Base-by-base conservation (phyloP, 2,329 filamentous ascomycete species). In the Fusarium setosum region DNA sequence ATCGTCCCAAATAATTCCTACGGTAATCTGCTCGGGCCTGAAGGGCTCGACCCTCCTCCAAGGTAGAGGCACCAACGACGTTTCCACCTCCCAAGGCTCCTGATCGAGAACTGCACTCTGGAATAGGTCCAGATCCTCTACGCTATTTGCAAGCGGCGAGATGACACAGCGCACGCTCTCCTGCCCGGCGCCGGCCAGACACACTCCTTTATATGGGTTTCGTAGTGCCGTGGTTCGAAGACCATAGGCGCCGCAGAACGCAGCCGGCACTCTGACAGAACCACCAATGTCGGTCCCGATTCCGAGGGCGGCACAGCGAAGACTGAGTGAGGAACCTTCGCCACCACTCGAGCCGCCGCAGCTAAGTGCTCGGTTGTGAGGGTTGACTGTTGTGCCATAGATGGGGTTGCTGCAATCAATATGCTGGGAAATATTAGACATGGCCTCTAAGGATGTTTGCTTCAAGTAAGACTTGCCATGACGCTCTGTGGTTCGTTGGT, bases 401-500 rank as follows among this genome's bases (percentile, higher is more conserved):
- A 81, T 77, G 53, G 80, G 79, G 58, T 81, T 81, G 47, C 71
- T 61, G 48, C 72, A 74, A 40, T 72, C 71, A 1, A 72, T 56
- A 32, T 72, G 71, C 69, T 71, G 11, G 4, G 11, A 11, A 29
- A 29, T 9, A 29, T 29, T 29, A 29, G 26, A 7, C 11, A 29
- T 29, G 11, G 26, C 8, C 8, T 29, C 11, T 29, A 29, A 29
- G 8, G n/a, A 42, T 23, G 18, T 5, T 48, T 21, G 29, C 24
- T n/a, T 34, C 3, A 15, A 12, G 10, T 34, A 6, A 15, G 32
- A 13, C 32, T 34, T 34, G 15, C 32, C 32, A 34, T 34, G 32
- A 44, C 24, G 18, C 41, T 82, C 61, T 87, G 84, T 1, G 89
- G 88, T 8, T 90, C 82, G 56, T 90, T 91, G 1, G 90, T 91